Conservation (phyloP, 345 rosid species). For the Ceriops decandra region DNA sequence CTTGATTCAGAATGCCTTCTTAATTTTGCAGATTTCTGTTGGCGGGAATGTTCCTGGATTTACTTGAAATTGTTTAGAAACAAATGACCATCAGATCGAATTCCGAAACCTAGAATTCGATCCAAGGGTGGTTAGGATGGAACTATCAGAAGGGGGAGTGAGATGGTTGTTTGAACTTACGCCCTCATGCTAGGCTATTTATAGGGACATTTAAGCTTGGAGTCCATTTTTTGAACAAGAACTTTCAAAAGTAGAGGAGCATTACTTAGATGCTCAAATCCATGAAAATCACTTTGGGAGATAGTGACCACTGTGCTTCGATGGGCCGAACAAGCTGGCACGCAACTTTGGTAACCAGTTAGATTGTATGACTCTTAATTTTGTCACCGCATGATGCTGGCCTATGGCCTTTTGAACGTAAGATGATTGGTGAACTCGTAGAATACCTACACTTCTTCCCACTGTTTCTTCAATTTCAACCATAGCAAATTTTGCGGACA, state of each 20-base stretch:
- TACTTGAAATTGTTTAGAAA: constrained; percentile 18
- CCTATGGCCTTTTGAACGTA: constrained; percentile 2
- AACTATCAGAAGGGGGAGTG: constrained; percentile 1
- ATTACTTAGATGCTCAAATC: constrained; percentile 41
- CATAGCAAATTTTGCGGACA: constrained; percentile 19
- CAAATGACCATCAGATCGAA: constrained; percentile 30
- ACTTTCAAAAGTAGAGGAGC: constrained; percentile 36
- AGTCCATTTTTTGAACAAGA: constrained; percentile 32
- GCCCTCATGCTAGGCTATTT: constrained; percentile 41
- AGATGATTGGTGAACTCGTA: constrained; percentile 5
- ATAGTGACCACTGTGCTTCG: constrained; percentile 33
- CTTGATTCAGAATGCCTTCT: constrained; percentile 10
- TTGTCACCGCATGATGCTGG: constrained; percentile 13
- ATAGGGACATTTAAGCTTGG: constrained; percentile 44
- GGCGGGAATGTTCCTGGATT: constrained; percentile 15
- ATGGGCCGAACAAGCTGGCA: constrained; percentile 37
- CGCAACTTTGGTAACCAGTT: not conserved
- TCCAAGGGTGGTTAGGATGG: constrained; percentile 21
- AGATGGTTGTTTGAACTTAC: constrained; percentile 35
- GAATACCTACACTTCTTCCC: constrained; percentile 2
- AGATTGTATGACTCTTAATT: not conserved
- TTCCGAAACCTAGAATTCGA: constrained; percentile 19
- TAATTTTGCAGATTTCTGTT: not conserved
- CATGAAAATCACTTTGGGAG: constrained; percentile 34
- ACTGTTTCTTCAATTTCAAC: constrained; percentile 20